Percentiles rank a stretch among this genome's conserved stretches.
phyloP scores from a whole-genome alignment of 306 rosid genomes.

The Cicer chorassanicum region DNA sequence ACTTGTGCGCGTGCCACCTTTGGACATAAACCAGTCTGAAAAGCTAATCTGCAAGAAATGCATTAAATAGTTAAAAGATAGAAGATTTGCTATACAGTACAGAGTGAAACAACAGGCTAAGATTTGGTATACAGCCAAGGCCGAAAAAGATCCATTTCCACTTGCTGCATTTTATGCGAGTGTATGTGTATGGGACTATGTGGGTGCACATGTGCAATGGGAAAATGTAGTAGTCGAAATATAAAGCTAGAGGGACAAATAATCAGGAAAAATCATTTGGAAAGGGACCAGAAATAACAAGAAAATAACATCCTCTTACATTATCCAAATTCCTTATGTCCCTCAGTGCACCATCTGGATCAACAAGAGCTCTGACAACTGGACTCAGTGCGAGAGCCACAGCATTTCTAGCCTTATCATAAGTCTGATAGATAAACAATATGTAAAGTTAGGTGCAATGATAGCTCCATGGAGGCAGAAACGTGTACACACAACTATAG shows the following conservation, averaged over 20 bases:
- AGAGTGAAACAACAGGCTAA: background rate
- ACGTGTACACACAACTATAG: background rate
- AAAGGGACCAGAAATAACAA: conserved; percentile 32
- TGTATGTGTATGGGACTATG: conserved; percentile 1
- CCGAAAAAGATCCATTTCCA: conserved; percentile 18
- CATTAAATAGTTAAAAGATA: conserved; percentile 24
- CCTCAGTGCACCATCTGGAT: conserved; percentile 94
- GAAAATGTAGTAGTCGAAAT: conserved; percentile 13
- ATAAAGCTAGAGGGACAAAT: conserved; percentile 19
- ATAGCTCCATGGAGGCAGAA: background rate
- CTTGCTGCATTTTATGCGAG: background rate
- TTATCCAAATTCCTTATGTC: conserved; percentile 87
- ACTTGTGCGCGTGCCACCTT: conserved; percentile 97
- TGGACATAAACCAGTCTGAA: conserved; percentile 97
- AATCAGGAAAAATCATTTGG: conserved; percentile 8
- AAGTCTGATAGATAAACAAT: conserved; percentile 63
- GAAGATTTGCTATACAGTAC: conserved; percentile 22
- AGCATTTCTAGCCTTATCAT: conserved; percentile 98
- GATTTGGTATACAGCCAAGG: conserved; percentile 26
- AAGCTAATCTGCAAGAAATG: conserved; percentile 78
- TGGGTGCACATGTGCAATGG: conserved; percentile 10
- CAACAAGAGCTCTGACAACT: conserved; percentile 91
- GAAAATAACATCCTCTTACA: conserved; percentile 59
- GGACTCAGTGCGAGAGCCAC: conserved; percentile 97
- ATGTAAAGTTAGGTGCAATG: conserved; percentile 30